These are phyloP conservation scores for Leccinum broughii DNA, from an alignment of 768 basidiomycete species.

Conservation along the genomic window DNA sequence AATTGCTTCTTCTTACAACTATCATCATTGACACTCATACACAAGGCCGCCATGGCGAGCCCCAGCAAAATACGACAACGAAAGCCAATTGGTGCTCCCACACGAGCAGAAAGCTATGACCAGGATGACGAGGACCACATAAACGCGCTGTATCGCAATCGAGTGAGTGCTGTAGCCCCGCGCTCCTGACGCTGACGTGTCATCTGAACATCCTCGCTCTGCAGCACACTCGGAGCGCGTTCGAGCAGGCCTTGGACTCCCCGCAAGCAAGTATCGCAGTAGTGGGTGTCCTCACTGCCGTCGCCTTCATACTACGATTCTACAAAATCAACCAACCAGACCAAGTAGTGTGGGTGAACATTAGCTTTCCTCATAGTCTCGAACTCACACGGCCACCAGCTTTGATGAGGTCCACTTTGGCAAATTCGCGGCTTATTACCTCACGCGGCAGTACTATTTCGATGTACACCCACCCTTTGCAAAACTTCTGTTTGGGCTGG, in stretches of 20 bases:
- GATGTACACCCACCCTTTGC: conserved; percentile 98
- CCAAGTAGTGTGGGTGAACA: conserved; percentile 80
- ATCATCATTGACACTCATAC: conserved; percentile 1
- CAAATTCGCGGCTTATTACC: conserved; percentile 95
- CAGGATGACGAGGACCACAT: conserved; percentile 54
- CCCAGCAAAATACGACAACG: conserved; percentile 34
- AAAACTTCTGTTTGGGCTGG: conserved; percentile 90
- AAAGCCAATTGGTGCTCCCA: conserved; percentile 17
- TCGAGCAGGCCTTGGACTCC: conserved; percentile 65
- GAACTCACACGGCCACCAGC: conserved; percentile 39
- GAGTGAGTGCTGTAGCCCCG: conserved; percentile 36
- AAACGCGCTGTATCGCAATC: conserved; percentile 47
- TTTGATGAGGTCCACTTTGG: conserved; percentile 99
- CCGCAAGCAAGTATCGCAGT: conserved; percentile 59
- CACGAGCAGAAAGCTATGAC: conserved; percentile 30
- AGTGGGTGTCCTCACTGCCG: conserved; percentile 63
- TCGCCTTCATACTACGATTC: conserved; percentile 84
- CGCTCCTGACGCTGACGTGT: conserved; percentile 11
- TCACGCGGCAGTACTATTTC: conserved; percentile 94
- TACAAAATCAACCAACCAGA: conserved; percentile 95
- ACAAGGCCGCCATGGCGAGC: conserved; percentile 32
- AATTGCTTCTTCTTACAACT: conserved; percentile 3
- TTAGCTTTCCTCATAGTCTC: not conserved
- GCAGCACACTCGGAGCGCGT: conserved; percentile 57
- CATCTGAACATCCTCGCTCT: conserved; percentile 22